Evolutionary conservation across 331 rosid genomes (phyloP).

Genomic region (Acacia concinna): DNA sequence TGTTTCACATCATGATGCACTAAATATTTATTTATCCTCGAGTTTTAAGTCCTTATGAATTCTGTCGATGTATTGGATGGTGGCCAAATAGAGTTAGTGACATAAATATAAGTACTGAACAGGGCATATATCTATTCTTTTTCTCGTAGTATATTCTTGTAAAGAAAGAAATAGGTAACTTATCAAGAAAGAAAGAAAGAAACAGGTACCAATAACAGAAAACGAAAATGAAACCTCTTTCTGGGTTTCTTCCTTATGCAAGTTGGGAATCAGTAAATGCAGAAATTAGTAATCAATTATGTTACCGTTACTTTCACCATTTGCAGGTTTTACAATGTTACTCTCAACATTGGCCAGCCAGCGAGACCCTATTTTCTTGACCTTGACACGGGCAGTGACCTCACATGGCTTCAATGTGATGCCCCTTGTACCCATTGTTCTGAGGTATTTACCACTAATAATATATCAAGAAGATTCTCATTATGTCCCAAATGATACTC

Average conservation of each 20-base stretch:
- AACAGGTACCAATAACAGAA: not conserved
- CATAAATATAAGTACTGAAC: not conserved
- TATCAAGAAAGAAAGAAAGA: not conserved
- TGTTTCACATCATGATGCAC: not conserved
- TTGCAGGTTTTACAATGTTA: slow-evolving; percentile 22
- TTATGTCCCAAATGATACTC: not conserved
- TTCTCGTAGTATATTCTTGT: not conserved
- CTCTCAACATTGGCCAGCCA: slow-evolving; percentile 67
- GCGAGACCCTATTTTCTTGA: slow-evolving; percentile 90
- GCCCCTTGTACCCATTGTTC: slow-evolving; percentile 78
- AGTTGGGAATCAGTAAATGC: not conserved
- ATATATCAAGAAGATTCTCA: not conserved
- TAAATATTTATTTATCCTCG: not conserved
- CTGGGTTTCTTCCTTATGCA: not conserved
- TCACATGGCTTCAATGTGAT: slow-evolving; percentile 98
- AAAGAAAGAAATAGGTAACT: not conserved
- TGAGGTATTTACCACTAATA: slow-evolving; percentile 45
- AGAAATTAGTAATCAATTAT: not conserved
- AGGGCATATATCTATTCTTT: not conserved
- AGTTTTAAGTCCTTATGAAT: not conserved
- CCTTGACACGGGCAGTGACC: slow-evolving; percentile 96
- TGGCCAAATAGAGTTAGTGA: not conserved
- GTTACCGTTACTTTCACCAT: not conserved
- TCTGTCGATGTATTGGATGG: not conserved
- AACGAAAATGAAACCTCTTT: not conserved